Evolutionary conservation across 495 filamentous ascomycete species (phyloP).

Genomic region (Xylaria curta): DNA sequence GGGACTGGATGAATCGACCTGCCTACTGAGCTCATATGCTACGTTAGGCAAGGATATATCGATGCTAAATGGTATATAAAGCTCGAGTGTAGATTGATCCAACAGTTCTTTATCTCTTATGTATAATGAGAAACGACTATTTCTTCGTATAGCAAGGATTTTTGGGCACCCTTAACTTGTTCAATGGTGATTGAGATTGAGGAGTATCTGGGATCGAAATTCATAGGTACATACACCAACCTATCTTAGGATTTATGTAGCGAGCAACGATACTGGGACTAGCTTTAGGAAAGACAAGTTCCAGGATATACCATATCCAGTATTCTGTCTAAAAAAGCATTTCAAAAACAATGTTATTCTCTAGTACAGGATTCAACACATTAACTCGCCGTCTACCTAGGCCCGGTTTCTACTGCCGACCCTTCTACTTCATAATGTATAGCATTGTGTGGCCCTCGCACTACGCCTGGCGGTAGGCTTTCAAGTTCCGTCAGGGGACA

Average conservation of each 20-base stretch:
- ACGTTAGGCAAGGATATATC: neutral
- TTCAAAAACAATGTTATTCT: neutral
- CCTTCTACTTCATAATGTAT: slow-evolving; percentile 15
- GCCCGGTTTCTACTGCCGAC: neutral
- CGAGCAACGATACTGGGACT: neutral
- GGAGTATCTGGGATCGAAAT: neutral
- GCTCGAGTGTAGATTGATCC: neutral
- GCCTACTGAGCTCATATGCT: slow-evolving; percentile 29
- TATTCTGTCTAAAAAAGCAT: neutral
- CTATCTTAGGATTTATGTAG: neutral
- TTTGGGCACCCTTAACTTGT: neutral
- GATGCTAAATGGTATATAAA: neutral
- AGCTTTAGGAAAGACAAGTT: neutral
- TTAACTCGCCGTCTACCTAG: neutral
- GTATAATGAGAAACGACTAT: neutral
- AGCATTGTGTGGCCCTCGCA: neutral
- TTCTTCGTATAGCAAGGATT: neutral
- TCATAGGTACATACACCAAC: neutral
- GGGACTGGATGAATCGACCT: slow-evolving; percentile 36
- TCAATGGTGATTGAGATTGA: neutral
- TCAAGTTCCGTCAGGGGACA: slow-evolving; percentile 14
- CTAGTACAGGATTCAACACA: neutral
- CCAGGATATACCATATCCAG: neutral
- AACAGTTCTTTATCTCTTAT: neutral
- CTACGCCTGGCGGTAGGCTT: neutral